Evolutionary conservation across 129 eudicot genomes (phyloP), one percentile per base, ranked within the genome.

Genomic region (Tagetes patula): DNA sequence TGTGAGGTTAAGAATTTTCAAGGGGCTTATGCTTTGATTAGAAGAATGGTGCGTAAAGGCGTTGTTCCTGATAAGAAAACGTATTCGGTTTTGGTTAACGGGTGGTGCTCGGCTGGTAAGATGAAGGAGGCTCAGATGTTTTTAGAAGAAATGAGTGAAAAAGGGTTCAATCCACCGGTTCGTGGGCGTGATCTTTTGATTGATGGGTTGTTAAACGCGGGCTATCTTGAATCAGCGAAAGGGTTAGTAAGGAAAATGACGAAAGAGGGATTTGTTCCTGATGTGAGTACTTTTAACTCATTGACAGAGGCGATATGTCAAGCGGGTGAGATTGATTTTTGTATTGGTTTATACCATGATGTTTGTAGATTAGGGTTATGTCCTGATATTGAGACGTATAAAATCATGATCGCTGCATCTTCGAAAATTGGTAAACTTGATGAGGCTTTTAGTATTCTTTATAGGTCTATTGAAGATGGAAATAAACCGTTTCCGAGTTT

Each of bases 41-140:
- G 97, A 53, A 78, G 97, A 79, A 94, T 94, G 96, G 77, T 88
- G 11, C 81, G 96, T 11, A 90, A 86, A 86, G 93, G 96, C 52
- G 65, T 59, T 27, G 81, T 71, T 30, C 93, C 97, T 0, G 87
- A 94, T 81, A 94, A 90, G 82, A 84, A 79, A 82, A 94, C 96
- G 2, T 94, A 94, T 52, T 81, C 91, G 5, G 84, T 88, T 67
- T 91, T 94, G 49, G 96, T 90, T 0, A 90, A 88, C 10, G 97
- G 91, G 30, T 94, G 99, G 99, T 94, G 99, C 68, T 83, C 88
- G n/a, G 88, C 93, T 0, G 99, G 99, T 10, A 94, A 94, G 77
- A 75, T 90, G 93, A 83, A 83, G 74, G 97, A 94, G 80, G 99
- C 97, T 13, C 96, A 87, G 68, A 87, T 77, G 39, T 94, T 94